These are phyloP conservation scores for Margaritispora aquatica DNA, from an alignment of 495 filamentous ascomycete genomes.

Conservation along the genomic window DNA sequence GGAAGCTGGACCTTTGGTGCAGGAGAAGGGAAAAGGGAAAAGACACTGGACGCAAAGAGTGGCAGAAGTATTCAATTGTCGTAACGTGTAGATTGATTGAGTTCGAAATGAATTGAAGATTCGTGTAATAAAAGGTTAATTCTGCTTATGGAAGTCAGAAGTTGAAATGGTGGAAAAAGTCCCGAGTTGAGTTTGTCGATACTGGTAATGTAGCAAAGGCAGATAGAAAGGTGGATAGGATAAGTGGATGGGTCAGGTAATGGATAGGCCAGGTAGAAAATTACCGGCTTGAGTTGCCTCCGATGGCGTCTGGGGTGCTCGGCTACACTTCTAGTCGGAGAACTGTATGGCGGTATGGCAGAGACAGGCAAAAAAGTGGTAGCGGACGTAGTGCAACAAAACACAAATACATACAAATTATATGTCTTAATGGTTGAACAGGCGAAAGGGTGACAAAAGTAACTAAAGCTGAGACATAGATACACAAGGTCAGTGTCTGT, in stretches of 20 bases:
- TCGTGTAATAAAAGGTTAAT: not conserved
- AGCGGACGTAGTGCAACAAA: not conserved
- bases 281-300: not conserved
- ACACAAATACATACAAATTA: not conserved
- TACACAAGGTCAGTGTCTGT: not conserved
- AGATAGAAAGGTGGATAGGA: not conserved
- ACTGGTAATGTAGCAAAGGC: too few relatives aligned
- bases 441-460: not conserved
- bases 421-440: not conserved
- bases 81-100: too few relatives aligned
- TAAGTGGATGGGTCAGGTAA: not conserved
- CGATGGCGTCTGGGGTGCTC: not conserved
- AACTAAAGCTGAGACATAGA: not conserved
- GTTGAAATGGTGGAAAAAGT: not conserved
- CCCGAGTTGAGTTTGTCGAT: not conserved
- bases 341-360: not conserved
- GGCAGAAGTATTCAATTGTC: too few relatives aligned
- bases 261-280: not conserved
- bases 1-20: not conserved
- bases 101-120: not conserved
- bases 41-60: not conserved
- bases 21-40: not conserved
- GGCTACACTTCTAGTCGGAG: not conserved
- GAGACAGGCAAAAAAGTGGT: not conserved
- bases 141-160: not conserved